Conservation (phyloP, 169 alveolate genomes). For the Plasmodium falciparum region DNA sequence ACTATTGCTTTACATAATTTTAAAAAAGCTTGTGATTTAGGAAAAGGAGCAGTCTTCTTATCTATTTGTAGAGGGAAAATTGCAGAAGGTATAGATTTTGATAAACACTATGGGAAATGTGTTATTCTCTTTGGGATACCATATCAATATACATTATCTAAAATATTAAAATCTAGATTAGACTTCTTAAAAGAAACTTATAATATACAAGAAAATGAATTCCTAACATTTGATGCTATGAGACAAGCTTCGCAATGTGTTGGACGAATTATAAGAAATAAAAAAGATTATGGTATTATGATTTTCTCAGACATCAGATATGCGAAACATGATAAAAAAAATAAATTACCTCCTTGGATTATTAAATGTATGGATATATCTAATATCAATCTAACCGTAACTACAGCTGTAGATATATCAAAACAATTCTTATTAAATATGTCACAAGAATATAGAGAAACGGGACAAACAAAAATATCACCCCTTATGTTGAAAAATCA, state of each 20-base stretch:
- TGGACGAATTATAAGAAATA: conserved; percentile 96
- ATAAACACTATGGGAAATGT: conserved; percentile 98
- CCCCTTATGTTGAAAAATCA: conserved; percentile 79
- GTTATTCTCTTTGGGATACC: conserved; percentile 98
- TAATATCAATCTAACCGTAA: conserved; percentile 86
- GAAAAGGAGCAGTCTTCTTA: conserved; percentile 98
- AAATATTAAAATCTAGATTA: conserved; percentile 93
- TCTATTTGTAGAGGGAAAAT: conserved; percentile 98
- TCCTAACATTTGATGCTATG: conserved; percentile 98
- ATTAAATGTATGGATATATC: conserved; percentile 88
- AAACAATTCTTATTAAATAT: conserved; percentile 81
- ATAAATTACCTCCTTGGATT: conserved; percentile 93
- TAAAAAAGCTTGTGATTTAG: conserved; percentile 97
- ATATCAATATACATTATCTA: conserved; percentile 94
- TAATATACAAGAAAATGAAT: conserved; percentile 96
- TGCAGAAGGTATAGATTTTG: conserved; percentile 99
- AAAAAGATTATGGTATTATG: conserved; percentile 95
- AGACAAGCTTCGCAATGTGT: conserved; percentile 98
- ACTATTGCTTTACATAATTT: conserved; percentile 93
- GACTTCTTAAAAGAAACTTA: conserved; percentile 88
- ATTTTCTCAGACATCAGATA: conserved; percentile 93
- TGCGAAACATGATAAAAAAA: conserved; percentile 88
- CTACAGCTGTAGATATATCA: conserved; percentile 88
- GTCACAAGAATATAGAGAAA: conserved; percentile 85
- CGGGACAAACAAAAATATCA: conserved; percentile 82